phyloP scores from a whole-genome alignment of 2,329 filamentous ascomycete species.

The Drechslerella dactyloides region DNA sequence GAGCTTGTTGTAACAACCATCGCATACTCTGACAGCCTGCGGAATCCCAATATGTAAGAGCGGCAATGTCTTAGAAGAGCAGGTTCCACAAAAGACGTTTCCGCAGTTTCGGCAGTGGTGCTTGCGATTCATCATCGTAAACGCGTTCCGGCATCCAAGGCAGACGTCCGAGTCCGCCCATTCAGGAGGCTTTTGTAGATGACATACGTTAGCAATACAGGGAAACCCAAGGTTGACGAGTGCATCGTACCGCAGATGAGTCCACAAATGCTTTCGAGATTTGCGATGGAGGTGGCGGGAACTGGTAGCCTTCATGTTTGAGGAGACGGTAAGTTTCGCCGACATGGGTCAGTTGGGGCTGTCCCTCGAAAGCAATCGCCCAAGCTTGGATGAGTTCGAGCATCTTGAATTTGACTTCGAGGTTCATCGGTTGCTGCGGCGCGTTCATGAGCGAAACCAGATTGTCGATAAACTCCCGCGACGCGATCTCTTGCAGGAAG shows the following conservation, averaged over 20 bases:
- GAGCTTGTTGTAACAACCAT: constrained; percentile 80
- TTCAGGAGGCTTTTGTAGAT: constrained; percentile 75
- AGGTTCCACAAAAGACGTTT: constrained; percentile 95
- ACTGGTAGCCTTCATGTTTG: constrained; percentile 83
- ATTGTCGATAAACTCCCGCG: constrained; percentile 98
- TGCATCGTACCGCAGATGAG: constrained; percentile 79
- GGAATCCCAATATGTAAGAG: constrained; percentile 91
- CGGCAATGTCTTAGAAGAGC: constrained; percentile 85
- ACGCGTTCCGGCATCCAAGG: constrained; percentile 93
- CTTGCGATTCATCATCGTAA: constrained; percentile 97
- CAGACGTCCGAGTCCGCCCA: constrained; percentile 98
- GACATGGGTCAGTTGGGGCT: constrained; percentile 83
- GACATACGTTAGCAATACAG: constrained; percentile 19
- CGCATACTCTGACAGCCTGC: constrained; percentile 89
- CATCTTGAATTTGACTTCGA: constrained; percentile 86
- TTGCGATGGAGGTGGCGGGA: constrained; percentile 77
- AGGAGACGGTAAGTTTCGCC: constrained; percentile 83
- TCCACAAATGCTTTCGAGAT: constrained; percentile 98
- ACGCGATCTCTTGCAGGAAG: constrained; percentile 93
- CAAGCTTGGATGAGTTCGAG: constrained; percentile 91
- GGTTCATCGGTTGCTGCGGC: constrained; percentile 75
- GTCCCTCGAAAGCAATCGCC: constrained; percentile 86
- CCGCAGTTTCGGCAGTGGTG: constrained; percentile 98
- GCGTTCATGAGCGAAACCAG: constrained; percentile 86
- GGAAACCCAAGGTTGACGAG: constrained; percentile 4